Percentiles rank a stretch among this genome's conserved stretches.
Conservation (phyloP, 2,329 filamentous ascomycete genomes). For the Fusarium sp. region DNA sequence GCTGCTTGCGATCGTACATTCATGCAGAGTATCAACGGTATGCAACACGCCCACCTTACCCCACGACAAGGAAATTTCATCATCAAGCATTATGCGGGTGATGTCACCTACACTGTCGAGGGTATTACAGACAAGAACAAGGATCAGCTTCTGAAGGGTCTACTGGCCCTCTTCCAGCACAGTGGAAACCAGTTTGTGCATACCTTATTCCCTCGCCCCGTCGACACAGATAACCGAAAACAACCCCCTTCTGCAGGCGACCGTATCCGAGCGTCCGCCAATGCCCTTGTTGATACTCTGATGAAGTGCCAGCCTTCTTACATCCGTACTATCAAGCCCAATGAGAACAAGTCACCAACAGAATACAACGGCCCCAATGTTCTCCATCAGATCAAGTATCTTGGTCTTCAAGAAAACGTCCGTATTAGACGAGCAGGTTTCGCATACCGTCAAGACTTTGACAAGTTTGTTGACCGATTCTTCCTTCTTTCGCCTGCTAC, state of each 20-base stretch:
- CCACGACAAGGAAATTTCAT: conserved; percentile 96
- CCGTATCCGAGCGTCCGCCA: conserved; percentile 94
- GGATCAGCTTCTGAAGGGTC: conserved; percentile 93
- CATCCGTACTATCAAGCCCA: conserved; percentile 98
- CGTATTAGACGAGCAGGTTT: conserved; percentile 96
- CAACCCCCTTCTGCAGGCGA: conserved; percentile 95
- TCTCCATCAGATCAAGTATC: conserved; percentile 97
- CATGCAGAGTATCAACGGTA: conserved; percentile 89
- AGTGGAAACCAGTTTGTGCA: conserved; percentile 90
- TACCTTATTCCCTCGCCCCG: conserved; percentile 87
- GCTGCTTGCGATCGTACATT: conserved; percentile 95
- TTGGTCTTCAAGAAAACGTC: conserved; percentile 99
- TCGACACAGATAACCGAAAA: conserved; percentile 95
- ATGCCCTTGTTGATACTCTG: conserved; percentile 91
- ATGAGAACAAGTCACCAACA: conserved; percentile 95
- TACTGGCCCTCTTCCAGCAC: conserved; percentile 85
- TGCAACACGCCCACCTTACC: conserved; percentile 91
- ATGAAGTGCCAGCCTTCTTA: conserved; percentile 99
- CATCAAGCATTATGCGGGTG: conserved; percentile 98
- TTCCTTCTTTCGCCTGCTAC: conserved; percentile 94
- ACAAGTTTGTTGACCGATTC: conserved; percentile 98
- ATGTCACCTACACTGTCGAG: conserved; percentile 92
- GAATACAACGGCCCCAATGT: conserved; percentile 95
- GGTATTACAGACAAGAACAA: conserved; percentile 99
- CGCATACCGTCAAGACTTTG: conserved; percentile 95